Base-by-base conservation (phyloP, 495 filamentous ascomycete species). In the Barbatosphaeria neglecta region DNA sequence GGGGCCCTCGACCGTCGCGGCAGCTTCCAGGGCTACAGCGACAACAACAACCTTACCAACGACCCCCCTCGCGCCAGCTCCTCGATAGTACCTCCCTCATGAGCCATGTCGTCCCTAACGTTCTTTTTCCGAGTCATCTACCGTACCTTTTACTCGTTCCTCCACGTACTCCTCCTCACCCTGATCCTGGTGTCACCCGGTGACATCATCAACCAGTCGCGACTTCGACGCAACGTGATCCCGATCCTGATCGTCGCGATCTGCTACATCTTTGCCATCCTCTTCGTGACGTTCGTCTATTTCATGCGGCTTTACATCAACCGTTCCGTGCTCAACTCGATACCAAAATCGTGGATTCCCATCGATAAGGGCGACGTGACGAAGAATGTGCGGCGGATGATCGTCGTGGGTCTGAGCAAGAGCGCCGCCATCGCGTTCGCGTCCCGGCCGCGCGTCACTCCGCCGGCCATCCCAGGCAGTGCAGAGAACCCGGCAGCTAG, bases 231-330 rank as follows among this genome's bases (percentile, higher is more conserved):
- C 35, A 78, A 84, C 46, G 66, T 84, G 51, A 83, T 81, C 65
- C 87, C 93, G 63, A 77, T 94, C 53, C 86, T 95, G 67, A 77
- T 92, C 60, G 77, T 95, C 60, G 81, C 77, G 16, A 82, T 86
- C 39, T 75, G 75, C 53, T 90, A 93, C 58, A 57, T 93, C 40
- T 66, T 90, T 20, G 89, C 88, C 37, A 75, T 84, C 31, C 37
- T 86, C 19, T 56, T 90, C 43, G 74, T 84, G 22, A 59, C 78
- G 31, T 77, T 95, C 37, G 78, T 97, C 50, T 97, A 96, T 51
- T 76, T 82, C 25, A 78, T 80, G 22, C 74, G 93, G n/a, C 76
- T 97, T n/a, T 96, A 88, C 62, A 85, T 88, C 22, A 90, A 84
- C 55, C 78, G 86, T 31, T 83, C 70, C 27, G 81, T 83, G 11